A percentile compares a stretch with the other conserved stretches of the same genome.
Evolutionary conservation across 768 basidiomycete species (phyloP).

Genomic region (Krasilnikovozyma curviuscula): DNA sequence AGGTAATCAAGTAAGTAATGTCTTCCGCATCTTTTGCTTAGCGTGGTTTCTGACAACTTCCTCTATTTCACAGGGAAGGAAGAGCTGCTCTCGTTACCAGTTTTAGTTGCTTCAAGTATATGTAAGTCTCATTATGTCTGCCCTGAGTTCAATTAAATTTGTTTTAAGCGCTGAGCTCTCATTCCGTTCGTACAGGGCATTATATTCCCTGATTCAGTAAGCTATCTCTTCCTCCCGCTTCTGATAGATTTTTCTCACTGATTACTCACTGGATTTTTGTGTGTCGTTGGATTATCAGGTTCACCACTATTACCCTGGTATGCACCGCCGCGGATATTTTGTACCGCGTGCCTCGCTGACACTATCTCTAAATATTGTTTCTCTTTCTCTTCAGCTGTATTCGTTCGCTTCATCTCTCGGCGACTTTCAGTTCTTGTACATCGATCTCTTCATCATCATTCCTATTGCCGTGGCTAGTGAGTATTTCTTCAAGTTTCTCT

Average conservation of each 20-base stretch:
- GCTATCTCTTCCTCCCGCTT: background rate
- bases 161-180: too few species aligned
- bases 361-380: too few species aligned
- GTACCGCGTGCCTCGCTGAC: background rate
- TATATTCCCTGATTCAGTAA: conserved; percentile 84
- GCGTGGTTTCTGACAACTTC: too few species aligned
- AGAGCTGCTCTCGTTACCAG: conserved; percentile 89
- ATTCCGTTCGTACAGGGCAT: conserved; percentile 75
- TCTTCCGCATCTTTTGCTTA: background rate
- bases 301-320: conserved; percentile 77
- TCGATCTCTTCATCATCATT: conserved; percentile 94
- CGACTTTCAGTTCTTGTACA: conserved; percentile 84
- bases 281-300: too few species aligned
- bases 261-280: background rate
- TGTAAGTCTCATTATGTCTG: conserved; percentile 38
- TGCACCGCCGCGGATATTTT: background rate
- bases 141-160: background rate
- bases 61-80: conserved; percentile 39
- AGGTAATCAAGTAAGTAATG: conserved; percentile 51
- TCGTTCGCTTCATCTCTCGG: conserved; percentile 91
- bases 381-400: conserved; percentile 36
- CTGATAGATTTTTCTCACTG: background rate
- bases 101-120: conserved; percentile 99
- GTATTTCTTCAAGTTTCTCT: conserved; percentile 21
- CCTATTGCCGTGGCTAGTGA: conserved; percentile 88